Evolutionary conservation across 2,329 filamentous ascomycete species (phyloP), one percentile per base, ranked within the genome.

Genomic region (Bipolaris cookei): DNA sequence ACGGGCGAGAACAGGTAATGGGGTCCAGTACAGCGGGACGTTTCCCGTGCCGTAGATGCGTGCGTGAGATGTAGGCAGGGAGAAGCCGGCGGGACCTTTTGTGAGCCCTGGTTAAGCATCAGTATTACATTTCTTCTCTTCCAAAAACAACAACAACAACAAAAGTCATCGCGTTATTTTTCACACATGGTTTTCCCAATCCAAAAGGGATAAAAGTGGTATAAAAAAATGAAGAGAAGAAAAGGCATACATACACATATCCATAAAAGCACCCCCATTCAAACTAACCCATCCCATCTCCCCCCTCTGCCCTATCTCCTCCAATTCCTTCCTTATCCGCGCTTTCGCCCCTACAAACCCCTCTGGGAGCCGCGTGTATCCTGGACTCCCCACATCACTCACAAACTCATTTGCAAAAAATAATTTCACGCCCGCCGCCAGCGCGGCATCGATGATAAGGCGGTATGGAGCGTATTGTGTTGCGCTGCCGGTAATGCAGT

Each of bases 391-490:
- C 1, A 76, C 45, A 30, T 74, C 53, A 1, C 69, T 63, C 3
- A 74, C 71, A 49, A 71, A 77, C 41, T 77, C 74, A 30, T 74
- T 72, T 8, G 71, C 66, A 39, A 76, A 74, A 60, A 64, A 74
- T 43, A 75, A 63, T 6, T 69, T 71, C 4, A 76, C 73, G 3
- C 66, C 68, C 5, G 72, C 73, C 5, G 66, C 66, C 18, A 76
- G 52, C 0, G 72, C 73, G 0, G 74, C 74, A 44, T 77, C 73
- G 42, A 75, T 70, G 55, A 76, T 69, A 23, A 68, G 65, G 39
- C 78, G 80, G 61, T 85, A 84, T 0, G 81, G 67, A 1, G 72
- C 71, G 56, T 70, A 72, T 21, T 79, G 76, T 16, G 77, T 76
- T 2, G 73, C 72, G n/a, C 76, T 76, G 6, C 79, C 80, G 21